Percentiles rank a stretch among this genome's conserved stretches.
Conservation (phyloP, 2,329 filamentous ascomycete species). For the Ophiocordyceps camponoti-saundersi region DNA sequence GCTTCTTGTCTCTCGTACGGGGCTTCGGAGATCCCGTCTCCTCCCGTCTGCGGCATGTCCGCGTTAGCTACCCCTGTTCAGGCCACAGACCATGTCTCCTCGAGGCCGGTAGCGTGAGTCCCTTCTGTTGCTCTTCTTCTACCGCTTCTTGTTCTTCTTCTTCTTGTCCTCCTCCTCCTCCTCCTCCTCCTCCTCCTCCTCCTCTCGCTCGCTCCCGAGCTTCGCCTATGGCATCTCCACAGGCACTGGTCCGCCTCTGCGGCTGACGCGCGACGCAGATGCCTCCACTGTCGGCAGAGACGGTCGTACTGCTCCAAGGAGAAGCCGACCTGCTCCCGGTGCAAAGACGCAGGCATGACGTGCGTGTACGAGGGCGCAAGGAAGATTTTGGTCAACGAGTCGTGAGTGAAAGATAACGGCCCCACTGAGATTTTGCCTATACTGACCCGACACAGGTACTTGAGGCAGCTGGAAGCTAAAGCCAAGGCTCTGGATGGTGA, state of each 20-base stretch:
- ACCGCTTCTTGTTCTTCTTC: too few species aligned
- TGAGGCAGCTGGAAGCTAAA: constrained; percentile 16
- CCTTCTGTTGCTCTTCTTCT: background rate
- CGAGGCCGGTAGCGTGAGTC: constrained; percentile 12
- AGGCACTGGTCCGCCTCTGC: background rate
- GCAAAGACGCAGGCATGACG: constrained; percentile 11
- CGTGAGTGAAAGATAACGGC: constrained; percentile 5
- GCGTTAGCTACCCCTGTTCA: background rate
- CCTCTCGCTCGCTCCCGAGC: background rate
- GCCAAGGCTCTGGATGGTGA: constrained; percentile 13
- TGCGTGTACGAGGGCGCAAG: constrained; percentile 18
- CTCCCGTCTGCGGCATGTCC: background rate
- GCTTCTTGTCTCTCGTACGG: too few species aligned
- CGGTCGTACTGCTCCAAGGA: constrained; percentile 20
- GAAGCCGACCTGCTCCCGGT: constrained; percentile 16
- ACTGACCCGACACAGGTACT: constrained; percentile 9
- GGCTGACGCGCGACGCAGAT: constrained; percentile 8
- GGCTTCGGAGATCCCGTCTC: background rate
- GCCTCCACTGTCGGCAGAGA: constrained; percentile 16
- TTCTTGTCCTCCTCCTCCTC: background rate
- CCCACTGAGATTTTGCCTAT: background rate
- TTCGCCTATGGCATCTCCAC: background rate
- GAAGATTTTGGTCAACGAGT: constrained; percentile 17
- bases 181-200: background rate
- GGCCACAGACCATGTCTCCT: constrained; percentile 4